phyloP scores from a whole-genome alignment of 2,329 filamentous ascomycete genomes.

The Colletotrichum sp. region DNA sequence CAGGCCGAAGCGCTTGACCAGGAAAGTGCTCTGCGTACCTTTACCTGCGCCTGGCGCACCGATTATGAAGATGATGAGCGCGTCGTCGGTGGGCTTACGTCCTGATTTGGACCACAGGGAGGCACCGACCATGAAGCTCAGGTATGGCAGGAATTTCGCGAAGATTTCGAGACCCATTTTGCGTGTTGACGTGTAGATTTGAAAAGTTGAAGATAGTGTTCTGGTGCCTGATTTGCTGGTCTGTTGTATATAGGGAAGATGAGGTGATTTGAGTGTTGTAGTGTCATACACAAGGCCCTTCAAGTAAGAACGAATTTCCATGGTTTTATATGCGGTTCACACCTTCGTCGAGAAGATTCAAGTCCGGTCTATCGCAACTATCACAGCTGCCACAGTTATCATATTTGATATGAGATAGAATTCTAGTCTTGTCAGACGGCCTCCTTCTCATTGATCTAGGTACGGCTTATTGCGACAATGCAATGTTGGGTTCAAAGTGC shows the following conservation, averaged over 20 bases:
- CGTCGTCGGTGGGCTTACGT: neutral
- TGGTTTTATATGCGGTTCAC: neutral
- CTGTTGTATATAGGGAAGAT: neutral
- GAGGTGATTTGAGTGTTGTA: neutral
- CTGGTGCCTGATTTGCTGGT: neutral
- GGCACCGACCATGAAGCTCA: neutral
- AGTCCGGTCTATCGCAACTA: neutral
- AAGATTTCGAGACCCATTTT: neutral
- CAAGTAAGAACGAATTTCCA: too few species aligned
- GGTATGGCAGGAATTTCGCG: neutral
- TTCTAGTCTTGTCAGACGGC: rapidly evolving
- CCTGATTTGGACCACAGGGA: neutral
- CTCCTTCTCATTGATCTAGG: neutral
- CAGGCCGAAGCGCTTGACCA: neutral
- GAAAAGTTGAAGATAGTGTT: neutral
- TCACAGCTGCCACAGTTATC: neutral
- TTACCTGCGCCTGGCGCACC: neutral
- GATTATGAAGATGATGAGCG: neutral
- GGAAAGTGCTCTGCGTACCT: neutral
- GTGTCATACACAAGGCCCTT: neutral
- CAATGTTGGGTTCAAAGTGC: neutral
- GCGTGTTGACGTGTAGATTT: neutral
- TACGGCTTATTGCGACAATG: neutral
- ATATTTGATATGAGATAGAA: neutral
- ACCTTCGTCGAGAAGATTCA: neutral